phyloP scores from a whole-genome alignment of 2,329 filamentous ascomycete genomes.

The Apiospora marii region DNA sequence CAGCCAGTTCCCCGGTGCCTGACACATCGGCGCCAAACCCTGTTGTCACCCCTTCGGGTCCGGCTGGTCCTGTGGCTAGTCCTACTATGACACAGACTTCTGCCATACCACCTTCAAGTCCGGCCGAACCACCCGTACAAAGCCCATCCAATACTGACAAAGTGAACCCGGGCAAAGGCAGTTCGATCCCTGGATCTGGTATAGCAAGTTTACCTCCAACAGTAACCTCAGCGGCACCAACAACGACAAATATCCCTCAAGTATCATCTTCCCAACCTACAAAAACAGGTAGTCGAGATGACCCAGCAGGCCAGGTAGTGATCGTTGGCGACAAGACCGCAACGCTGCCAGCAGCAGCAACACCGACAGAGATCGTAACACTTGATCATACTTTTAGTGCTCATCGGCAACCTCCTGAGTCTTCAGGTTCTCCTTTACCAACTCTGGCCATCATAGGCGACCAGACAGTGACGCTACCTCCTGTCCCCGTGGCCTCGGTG shows the following conservation, averaged over 20 bases:
- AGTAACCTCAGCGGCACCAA: background rate
- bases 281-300: background rate
- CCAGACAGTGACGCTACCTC: background rate
- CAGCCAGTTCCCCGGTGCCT: no score
- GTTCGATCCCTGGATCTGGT: background rate
- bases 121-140: background rate
- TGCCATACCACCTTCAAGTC: background rate
- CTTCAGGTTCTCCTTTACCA: background rate
- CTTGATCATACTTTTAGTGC: background rate
- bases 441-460: background rate
- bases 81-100: background rate
- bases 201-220: background rate
- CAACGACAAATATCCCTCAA: accelerated
- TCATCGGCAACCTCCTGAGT: background rate
- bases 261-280: background rate
- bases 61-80: background rate
- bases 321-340: background rate
- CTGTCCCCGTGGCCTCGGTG: background rate
- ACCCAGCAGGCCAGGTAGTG: background rate
- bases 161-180: background rate
- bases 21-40: background rate
- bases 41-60: background rate
- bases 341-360: background rate
- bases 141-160: background rate
- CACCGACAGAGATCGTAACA: background rate